Percentiles rank a stretch among this genome's conserved stretches.
Evolutionary conservation across 345 rosid species (phyloP).

Genomic region (Pistacia atlantica): DNA sequence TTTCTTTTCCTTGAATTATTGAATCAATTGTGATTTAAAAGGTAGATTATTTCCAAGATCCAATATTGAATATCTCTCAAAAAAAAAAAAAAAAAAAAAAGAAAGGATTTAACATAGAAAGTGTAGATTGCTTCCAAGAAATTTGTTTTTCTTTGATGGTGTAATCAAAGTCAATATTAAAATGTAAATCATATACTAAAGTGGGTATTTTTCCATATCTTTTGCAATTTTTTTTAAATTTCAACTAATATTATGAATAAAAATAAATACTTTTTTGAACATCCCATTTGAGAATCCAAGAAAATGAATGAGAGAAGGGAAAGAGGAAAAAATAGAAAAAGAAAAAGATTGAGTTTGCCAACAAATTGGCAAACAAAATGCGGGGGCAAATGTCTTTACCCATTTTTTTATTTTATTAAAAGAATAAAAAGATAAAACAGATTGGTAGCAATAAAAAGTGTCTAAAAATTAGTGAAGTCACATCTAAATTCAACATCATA

Average conservation of each 20-base stretch:
- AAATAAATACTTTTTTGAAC: background rate
- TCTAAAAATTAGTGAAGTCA: too few relatives aligned
- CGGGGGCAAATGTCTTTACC: background rate
- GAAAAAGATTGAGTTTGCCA: background rate
- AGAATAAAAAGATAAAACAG: background rate
- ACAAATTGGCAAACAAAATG: background rate
- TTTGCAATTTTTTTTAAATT: too few relatives aligned
- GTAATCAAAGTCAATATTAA: background rate
- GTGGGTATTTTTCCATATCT: too few relatives aligned
- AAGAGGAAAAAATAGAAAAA: background rate
- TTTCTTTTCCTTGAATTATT: background rate
- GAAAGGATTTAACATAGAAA: background rate
- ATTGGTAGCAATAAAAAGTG: too few relatives aligned
- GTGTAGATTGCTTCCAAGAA: slow-evolving; percentile 3
- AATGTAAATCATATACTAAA: too few relatives aligned
- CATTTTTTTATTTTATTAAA: too few relatives aligned
- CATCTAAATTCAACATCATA: too few relatives aligned
- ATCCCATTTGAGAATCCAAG: background rate
- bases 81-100: background rate
- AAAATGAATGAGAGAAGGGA: background rate
- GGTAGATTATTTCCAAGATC: background rate
- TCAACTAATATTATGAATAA: too few relatives aligned
- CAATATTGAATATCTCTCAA: background rate
- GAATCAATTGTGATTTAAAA: too few relatives aligned
- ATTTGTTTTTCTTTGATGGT: background rate